These are phyloP conservation scores for Epichloe baconii DNA, from an alignment of 2,329 filamentous ascomycete genomes.

Conservation along the genomic window DNA sequence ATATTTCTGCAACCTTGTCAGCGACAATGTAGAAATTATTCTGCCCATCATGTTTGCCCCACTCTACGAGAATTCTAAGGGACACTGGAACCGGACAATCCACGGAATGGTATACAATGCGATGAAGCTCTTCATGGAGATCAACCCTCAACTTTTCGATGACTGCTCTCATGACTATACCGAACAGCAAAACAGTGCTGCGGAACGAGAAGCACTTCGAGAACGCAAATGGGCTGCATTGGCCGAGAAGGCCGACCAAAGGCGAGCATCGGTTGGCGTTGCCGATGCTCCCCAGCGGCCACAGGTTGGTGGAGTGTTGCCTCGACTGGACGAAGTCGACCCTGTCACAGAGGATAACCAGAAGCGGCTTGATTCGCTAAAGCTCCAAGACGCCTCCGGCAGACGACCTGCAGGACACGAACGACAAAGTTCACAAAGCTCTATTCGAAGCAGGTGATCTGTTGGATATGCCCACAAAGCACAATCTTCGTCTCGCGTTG, in stretches of 20 bases:
- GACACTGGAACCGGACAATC: conserved; percentile 99
- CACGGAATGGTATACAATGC: conserved; percentile 99
- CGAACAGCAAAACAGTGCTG: conserved; percentile 84
- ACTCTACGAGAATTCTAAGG: conserved; percentile 96
- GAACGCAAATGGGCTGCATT: conserved; percentile 85
- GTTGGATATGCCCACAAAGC: not conserved
- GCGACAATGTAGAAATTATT: conserved; percentile 97
- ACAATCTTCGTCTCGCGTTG: not conserved
- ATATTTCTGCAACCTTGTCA: conserved; percentile 98
- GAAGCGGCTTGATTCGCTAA: conserved; percentile 77
- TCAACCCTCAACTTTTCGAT: conserved; percentile 95
- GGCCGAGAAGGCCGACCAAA: conserved; percentile 63
- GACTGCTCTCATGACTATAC: conserved; percentile 98
- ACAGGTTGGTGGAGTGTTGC: conserved; percentile 27
- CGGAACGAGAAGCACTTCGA: conserved; percentile 68
- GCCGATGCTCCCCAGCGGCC: conserved; percentile 20
- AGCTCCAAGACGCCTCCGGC: conserved; percentile 68
- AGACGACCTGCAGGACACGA: conserved; percentile 43
- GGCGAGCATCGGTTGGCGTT: conserved; percentile 32
- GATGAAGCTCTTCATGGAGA: conserved; percentile 99
- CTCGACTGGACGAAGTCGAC: conserved; percentile 62
- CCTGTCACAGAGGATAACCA: conserved; percentile 69
- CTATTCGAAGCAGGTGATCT: conserved; percentile 36
- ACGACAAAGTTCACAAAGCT: conserved; percentile 46
- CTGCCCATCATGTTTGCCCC: conserved; percentile 98